These are phyloP conservation scores for Penicillium egyptiacum DNA, from an alignment of 495 filamentous ascomycete species.

Conservation along the genomic window DNA sequence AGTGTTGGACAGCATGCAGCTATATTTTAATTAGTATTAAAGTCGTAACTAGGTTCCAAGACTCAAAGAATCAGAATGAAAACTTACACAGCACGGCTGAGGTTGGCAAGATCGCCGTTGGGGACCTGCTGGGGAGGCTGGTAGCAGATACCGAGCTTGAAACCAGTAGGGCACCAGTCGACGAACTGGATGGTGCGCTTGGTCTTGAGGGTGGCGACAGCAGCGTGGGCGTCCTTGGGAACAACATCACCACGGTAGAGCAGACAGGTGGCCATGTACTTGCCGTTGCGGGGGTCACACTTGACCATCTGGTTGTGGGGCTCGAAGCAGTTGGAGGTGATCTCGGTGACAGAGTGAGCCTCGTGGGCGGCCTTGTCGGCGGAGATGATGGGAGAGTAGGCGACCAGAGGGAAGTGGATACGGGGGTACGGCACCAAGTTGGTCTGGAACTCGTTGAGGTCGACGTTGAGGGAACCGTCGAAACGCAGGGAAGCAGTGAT, in stretches of 20 bases:
- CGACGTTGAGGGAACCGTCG: slow-evolving; percentile 98
- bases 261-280: slow-evolving; percentile 99
- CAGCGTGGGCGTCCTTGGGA: slow-evolving; percentile 87
- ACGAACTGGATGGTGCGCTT: slow-evolving; percentile 99
- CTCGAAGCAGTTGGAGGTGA: slow-evolving; percentile 70
- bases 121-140: slow-evolving; percentile 93
- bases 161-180: slow-evolving; percentile 99
- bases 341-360: slow-evolving; percentile 68
- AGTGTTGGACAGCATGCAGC: slow-evolving; percentile 99
- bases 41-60: neutral
- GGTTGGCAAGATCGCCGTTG: slow-evolving; percentile 94
- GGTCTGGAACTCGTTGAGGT: slow-evolving; percentile 99
- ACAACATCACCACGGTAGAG: slow-evolving; percentile 98
- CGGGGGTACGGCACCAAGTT: slow-evolving; percentile 98
- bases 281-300: slow-evolving; percentile 97
- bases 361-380: slow-evolving; percentile 93
- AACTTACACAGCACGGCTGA: slow-evolving; percentile 94
- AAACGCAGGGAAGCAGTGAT: slow-evolving; percentile 98
- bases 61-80: neutral
- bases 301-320: slow-evolving; percentile 97
- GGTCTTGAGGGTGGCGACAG: slow-evolving; percentile 94
- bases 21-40: slow-evolving; percentile 37
- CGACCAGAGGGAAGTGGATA: slow-evolving; percentile 98
- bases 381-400: slow-evolving; percentile 92
- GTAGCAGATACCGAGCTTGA: slow-evolving; percentile 99